These are phyloP conservation scores for Beauveria scarabaeidicola DNA, from an alignment of 2,329 filamentous ascomycete genomes.

Conservation along the genomic window DNA sequence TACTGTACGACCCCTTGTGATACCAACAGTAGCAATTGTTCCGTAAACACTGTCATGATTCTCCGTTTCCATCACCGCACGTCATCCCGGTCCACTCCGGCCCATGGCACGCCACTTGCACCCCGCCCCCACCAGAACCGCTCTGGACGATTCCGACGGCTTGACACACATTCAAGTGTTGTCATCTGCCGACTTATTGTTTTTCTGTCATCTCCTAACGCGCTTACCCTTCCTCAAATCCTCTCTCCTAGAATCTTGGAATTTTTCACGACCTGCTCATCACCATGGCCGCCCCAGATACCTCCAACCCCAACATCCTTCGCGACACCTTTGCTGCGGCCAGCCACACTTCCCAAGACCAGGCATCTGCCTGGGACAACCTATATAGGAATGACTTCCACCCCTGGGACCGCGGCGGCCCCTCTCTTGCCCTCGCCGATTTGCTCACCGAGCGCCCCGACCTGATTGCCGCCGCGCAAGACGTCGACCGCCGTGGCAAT, in stretches of 20 bases:
- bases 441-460: slow-evolving; percentile 37
- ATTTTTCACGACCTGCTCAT: background rate
- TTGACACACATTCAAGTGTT: background rate
- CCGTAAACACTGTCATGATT: background rate
- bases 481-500: slow-evolving; percentile 23
- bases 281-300: slow-evolving; percentile 12
- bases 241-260: too few relatives aligned
- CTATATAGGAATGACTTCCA: slow-evolving; percentile 37
- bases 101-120: background rate
- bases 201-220: background rate
- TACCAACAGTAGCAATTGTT: background rate
- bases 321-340: slow-evolving; percentile 26
- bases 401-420: slow-evolving; percentile 49
- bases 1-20: too few relatives aligned
- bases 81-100: slow-evolving; percentile 9
- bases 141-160: background rate
- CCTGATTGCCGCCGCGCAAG: slow-evolving; percentile 31
- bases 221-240: background rate
- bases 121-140: slow-evolving; percentile 7
- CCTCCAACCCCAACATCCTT: slow-evolving; percentile 19
- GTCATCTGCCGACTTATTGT: background rate
- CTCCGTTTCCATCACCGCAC: background rate
- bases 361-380: slow-evolving; percentile 36
- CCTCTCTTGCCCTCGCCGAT: slow-evolving; percentile 46
- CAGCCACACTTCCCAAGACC: slow-evolving; percentile 26